Conservation (phyloP, 352 stramenopile genomes). For the Globisporangium polare region DNA sequence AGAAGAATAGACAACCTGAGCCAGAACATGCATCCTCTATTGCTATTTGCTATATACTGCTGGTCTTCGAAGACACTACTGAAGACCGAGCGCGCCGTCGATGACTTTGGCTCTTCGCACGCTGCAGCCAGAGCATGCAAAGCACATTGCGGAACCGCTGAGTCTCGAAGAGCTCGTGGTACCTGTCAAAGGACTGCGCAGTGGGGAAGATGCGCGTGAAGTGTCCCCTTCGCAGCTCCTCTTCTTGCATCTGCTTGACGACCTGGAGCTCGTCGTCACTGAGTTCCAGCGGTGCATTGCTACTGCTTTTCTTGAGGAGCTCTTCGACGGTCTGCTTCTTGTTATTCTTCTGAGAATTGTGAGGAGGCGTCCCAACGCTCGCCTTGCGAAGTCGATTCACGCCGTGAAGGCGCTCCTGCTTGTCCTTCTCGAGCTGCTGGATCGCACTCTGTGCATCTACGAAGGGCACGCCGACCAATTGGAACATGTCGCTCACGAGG, state of each 20-base stretch:
- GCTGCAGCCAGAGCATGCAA: constrained; percentile 55
- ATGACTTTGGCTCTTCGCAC: constrained; percentile 15
- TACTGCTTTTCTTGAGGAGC: constrained; percentile 24
- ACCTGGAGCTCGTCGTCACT: constrained; percentile 50
- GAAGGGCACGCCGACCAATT: constrained; percentile 67
- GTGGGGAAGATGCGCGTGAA: constrained; percentile 79
- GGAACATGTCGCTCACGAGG: constrained; percentile 84
- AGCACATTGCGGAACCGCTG: constrained; percentile 51
- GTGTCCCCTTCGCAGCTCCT: constrained; percentile 52
- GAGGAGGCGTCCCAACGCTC: constrained; percentile 12
- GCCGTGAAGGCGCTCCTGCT: constrained; percentile 43
- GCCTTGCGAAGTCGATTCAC: constrained; percentile 23
- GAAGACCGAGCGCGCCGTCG: constrained; percentile 15
- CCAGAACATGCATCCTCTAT: background rate
- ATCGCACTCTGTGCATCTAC: constrained; percentile 27
- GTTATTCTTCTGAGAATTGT: background rate
- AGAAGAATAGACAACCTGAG: background rate
- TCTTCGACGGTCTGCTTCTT: constrained; percentile 29
- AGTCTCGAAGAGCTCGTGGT: constrained; percentile 52
- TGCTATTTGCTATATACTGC: constrained; percentile 6
- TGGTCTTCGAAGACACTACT: background rate
- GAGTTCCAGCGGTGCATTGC: constrained; percentile 28
- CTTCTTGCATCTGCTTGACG: constrained; percentile 61
- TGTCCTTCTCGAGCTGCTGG: constrained; percentile 38
- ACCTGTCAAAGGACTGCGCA: constrained; percentile 40